A percentile compares a stretch with the other conserved stretches of the same genome.
phyloP scores from a whole-genome alignment of 148 eudicot genomes.

The Spergularia bocconei region DNA sequence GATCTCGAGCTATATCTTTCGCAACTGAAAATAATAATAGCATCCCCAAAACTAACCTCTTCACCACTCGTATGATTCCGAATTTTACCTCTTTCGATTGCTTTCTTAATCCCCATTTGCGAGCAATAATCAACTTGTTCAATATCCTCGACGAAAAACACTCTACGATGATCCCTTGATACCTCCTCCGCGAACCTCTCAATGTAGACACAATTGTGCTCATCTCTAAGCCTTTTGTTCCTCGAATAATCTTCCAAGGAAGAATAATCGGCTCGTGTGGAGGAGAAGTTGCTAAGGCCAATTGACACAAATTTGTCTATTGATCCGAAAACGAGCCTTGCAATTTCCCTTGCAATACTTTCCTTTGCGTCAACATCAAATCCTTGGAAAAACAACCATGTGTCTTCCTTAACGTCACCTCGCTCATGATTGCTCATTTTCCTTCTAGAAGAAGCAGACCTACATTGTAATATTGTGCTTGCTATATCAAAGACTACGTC shows the following conservation, averaged over 20 bases:
- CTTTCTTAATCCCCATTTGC: slow-evolving; percentile 63
- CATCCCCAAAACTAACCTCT: slow-evolving; percentile 58
- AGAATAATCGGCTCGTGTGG: slow-evolving; percentile 36
- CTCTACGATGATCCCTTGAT: slow-evolving; percentile 59
- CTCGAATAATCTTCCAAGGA: slow-evolving; percentile 37
- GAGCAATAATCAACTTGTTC: slow-evolving; percentile 68
- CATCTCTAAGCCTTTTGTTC: slow-evolving; percentile 68
- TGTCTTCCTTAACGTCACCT: slow-evolving; percentile 50
- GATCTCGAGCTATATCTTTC: slow-evolving; percentile 58
- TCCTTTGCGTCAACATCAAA: slow-evolving; percentile 59
- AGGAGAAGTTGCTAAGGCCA: slow-evolving; percentile 56
- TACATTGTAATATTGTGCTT: slow-evolving; percentile 56
- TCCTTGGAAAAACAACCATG: slow-evolving; percentile 86
- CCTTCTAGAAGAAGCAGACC: slow-evolving; percentile 53
- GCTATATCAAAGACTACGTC: slow-evolving; percentile 61
- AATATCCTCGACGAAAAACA: slow-evolving; percentile 73
- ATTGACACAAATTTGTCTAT: slow-evolving; percentile 46
- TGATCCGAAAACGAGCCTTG: slow-evolving; percentile 70
- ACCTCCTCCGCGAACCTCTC: slow-evolving; percentile 53
- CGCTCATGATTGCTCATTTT: slow-evolving; percentile 29
- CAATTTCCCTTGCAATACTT: slow-evolving; percentile 65
- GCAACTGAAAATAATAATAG: slow-evolving; percentile 68
- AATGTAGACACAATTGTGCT: slow-evolving; percentile 50
- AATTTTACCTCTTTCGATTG: slow-evolving; percentile 64
- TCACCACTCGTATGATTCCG: slow-evolving; percentile 40